Evolutionary conservation across 176 grass and related monocot species (phyloP), one percentile per base, ranked within the genome.

Genomic region (Elaeis guineensis): DNA sequence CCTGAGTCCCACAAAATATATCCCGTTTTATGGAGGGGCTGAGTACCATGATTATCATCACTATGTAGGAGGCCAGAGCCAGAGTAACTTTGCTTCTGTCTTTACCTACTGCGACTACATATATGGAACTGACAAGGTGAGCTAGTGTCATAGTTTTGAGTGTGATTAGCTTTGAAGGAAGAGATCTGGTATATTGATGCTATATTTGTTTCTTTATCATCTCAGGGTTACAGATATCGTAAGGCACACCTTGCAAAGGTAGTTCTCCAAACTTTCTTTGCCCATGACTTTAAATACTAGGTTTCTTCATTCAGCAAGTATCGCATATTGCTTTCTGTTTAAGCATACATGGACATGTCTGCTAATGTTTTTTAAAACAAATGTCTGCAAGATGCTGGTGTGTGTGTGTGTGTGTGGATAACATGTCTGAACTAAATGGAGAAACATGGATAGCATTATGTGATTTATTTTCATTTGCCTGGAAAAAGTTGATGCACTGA

Each of bases 31-130:
- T 65, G 92, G 92, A 66, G 92, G 92, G 54, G 80, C 92, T 32
- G 87, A 96, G 59, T 96, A 96, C 59, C 92, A 90, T 80, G 92
- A 96, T 81, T 96, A 88, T 79, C 87, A 96, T 76, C 92, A 96
- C 74, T 90, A 85, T 51, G 83, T 90, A 17, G 92, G 92, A 65
- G 83, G 87, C 51, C 83, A 85, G 30, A 96, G 87, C 58, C 86
- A 88, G 68, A 96, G 92, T 69, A 96, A 96, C 58, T 96, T 88
- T 78, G 83, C 86, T 72, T 85, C 92, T 3, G 83, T 96, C 56
- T 96, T 96, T 75, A 96, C 92, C 0, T 96, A 96, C 21, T 96
- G 92, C 69, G 92, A 96, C 67, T 90, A 88, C 67, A 51, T 96
- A 25, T 96, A 96, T 21, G 92, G 92, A 19, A 96, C 92, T 25